These are phyloP conservation scores for Telfairia occidentalis DNA, from an alignment of 331 rosid species.

Conservation along the genomic window DNA sequence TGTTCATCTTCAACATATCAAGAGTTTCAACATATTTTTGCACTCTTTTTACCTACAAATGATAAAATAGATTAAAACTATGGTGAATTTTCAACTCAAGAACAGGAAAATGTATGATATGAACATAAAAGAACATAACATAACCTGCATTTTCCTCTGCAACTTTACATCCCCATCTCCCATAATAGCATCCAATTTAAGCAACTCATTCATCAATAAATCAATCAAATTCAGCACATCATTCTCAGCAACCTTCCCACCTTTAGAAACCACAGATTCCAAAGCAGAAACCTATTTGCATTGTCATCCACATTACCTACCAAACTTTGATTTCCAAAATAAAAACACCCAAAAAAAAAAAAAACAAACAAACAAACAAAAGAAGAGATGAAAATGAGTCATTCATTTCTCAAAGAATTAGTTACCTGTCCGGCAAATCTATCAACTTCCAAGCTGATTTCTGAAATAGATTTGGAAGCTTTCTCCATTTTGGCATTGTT, in stretches of 20 bases:
- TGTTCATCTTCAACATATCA: constrained; percentile 68
- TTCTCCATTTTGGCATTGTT: constrained; percentile 80
- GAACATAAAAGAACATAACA: background rate
- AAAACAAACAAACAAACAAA: too few species aligned
- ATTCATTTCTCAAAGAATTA: background rate
- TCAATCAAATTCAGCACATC: constrained; percentile 62
- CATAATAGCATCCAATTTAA: constrained; percentile 61
- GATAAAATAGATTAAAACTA: background rate
- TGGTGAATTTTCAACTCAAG: background rate
- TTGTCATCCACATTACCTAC: constrained; percentile 10
- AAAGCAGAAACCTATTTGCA: constrained; percentile 68
- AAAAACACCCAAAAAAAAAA: too few species aligned
- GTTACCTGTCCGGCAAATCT: constrained; percentile 72
- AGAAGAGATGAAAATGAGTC: background rate
- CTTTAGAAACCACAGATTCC: constrained; percentile 61
- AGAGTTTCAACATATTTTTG: constrained; percentile 87
- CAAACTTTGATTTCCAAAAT: background rate
- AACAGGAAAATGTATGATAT: background rate
- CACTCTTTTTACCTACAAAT: constrained; percentile 75
- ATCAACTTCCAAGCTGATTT: constrained; percentile 81
- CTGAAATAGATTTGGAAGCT: constrained; percentile 69
- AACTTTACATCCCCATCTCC: constrained; percentile 90
- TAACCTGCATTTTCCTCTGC: constrained; percentile 96
- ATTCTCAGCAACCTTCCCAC: constrained; percentile 68
- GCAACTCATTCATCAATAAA: constrained; percentile 79